These are phyloP conservation scores for Debaryomyces coudertii DNA, from an alignment of 1,139 yeast genomes.

Conservation along the genomic window DNA sequence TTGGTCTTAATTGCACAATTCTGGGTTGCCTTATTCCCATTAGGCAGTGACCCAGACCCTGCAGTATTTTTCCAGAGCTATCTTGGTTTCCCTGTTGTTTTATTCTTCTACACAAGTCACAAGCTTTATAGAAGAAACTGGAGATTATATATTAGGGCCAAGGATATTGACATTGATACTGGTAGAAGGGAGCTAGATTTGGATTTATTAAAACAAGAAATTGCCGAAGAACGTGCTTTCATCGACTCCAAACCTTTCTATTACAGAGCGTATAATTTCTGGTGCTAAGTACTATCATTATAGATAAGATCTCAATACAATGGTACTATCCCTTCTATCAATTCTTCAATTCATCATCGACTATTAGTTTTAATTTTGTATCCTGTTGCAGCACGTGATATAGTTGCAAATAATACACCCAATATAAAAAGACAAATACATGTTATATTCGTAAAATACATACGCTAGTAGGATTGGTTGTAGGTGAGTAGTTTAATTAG, in stretches of 20 bases:
- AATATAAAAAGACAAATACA: not conserved
- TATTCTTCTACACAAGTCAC: slow-evolving; percentile 60
- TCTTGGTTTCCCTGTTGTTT: slow-evolving; percentile 63
- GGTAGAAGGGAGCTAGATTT: slow-evolving; percentile 72
- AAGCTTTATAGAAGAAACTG: slow-evolving; percentile 59
- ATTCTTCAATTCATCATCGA: not conserved
- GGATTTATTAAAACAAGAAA: slow-evolving; percentile 66
- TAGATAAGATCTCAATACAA: not conserved
- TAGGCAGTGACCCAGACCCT: slow-evolving; percentile 59
- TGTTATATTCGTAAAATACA: not conserved
- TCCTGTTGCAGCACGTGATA: not conserved
- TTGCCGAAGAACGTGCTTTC: slow-evolving; percentile 60
- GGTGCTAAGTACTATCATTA: slow-evolving; percentile 53
- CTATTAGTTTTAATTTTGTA: not conserved
- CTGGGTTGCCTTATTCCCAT: slow-evolving; percentile 76
- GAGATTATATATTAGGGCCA: slow-evolving; percentile 47
- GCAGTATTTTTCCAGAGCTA: slow-evolving; percentile 61
- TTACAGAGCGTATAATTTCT: slow-evolving; percentile 52
- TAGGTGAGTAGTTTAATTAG: too few relatives aligned
- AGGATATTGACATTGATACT: slow-evolving; percentile 65
- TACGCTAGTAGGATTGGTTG: too few relatives aligned
- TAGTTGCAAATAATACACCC: slow-evolving; percentile 1
- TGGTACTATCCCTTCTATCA: not conserved
- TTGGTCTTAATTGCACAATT: slow-evolving; percentile 78
- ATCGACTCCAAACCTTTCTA: slow-evolving; percentile 55